Base-by-base conservation (phyloP, 495 filamentous ascomycete genomes). In the Hypoxylon lienhwacheense region DNA sequence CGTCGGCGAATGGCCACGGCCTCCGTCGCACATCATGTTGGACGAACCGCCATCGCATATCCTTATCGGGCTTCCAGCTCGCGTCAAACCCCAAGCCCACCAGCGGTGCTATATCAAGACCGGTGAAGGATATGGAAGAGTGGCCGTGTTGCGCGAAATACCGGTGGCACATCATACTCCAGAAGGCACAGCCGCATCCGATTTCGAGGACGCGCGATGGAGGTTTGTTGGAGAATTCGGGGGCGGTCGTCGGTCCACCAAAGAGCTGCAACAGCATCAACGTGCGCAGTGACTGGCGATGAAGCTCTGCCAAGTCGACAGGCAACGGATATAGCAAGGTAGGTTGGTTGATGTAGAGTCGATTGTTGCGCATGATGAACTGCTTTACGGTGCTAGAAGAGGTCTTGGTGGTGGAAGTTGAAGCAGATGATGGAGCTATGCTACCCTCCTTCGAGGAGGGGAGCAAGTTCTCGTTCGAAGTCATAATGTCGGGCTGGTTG, bases 161-260 rank as follows among this genome's bases (percentile, higher is more conserved):
- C 16, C 86, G 79, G 68, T 92, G 86, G 67, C 88, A 93, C 71
- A 86, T 79, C 66, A 87, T 85, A 54, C 88, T 91, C 92, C 92
- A 96, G 55, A 92, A 84, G 20, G 84, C 92, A 11, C 87, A 87
- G 5, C 92, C 92, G 69, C 92, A 97, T 26, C 86, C 90, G 44
- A 96, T 69, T 63, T 97, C 92, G 35, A 97, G 74, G 14, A 97
- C 83, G 53, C 84, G 86, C 56, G 77, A 77, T 0, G 91, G 91
- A 15, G 87, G 86, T 39, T 79, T 80, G 54, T 81, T 75, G 25
- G 77, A 69, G 31, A 85, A 74, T 32, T 77, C 77, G 8, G 87
- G 85, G 10, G 84, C 85, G 68, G 88, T 91, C 61, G 91, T 83
- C 1, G 90, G 85, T 22, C 80, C 81, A 36, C 90, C 90, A 54